Evolutionary conservation across 2,329 filamentous ascomycete species (phyloP), one percentile per base, ranked within the genome.

Genomic region (Sphaerulina musiva): DNA sequence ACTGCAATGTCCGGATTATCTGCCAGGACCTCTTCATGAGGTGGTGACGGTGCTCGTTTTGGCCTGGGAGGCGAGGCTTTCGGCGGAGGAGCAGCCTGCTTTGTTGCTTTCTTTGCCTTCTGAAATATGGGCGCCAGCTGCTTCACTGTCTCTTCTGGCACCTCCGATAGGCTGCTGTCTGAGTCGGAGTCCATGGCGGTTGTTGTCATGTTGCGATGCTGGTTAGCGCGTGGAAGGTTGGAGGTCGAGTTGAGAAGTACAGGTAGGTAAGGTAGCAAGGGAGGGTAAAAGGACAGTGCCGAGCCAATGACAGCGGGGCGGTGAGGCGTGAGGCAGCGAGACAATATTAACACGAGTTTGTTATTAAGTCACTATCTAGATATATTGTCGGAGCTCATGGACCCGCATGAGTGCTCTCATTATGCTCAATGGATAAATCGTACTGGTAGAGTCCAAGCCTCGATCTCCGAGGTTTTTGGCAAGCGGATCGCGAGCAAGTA

Each of bases 1-100:
- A 96, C 91, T 64, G 92, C 87, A 74, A 97, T 91, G 68, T 93
- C 87, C 59, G 87, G 81, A 71, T 95, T 95, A 70, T 97, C 92
- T 58, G 89, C 89, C 53, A 96, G 77, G 29, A 89, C 85, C 72
- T 86, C 88, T 78, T 95, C 89, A 71, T 96, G 92, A 7, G 89
- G 85, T 63, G 92, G 92, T 62, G 91, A 96, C 17, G 89, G 85
- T 54, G 86, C 84, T 69, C 92, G 80, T 77, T 93, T 95, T 23
- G 69, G 67, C 54, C 66, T 56, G 44, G 69, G 67, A 59, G 69
- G 68, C 43, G 69, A 69, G 52, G 59, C 62, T 36, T 62, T 60
- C 9, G 68, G 66, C 7, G 72, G 79, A 80, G 65, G 78, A 73
- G 57, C 78, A 66, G 56, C 70, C 66, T 36, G 50, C 57, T 70